phyloP scores from a whole-genome alignment of 495 filamentous ascomycete species.

The Podospora sp. region DNA sequence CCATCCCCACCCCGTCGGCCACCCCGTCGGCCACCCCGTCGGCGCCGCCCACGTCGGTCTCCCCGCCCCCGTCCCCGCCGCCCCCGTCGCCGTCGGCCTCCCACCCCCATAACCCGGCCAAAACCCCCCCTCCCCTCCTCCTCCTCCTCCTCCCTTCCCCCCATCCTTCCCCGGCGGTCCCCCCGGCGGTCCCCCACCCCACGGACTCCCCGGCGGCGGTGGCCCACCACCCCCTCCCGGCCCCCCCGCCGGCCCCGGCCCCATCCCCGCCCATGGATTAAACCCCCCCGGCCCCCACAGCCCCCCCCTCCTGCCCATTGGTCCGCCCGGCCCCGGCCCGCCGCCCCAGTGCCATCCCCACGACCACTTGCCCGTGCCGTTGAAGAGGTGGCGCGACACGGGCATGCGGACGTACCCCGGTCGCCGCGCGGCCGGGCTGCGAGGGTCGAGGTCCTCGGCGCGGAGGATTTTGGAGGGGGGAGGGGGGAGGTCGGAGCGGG shows the following conservation, averaged over 20 bases:
- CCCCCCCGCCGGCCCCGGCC: not conserved
- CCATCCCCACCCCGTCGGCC: not conserved
- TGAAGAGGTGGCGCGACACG: slow-evolving; percentile 31
- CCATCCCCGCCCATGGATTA: not conserved
- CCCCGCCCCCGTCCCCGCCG: not conserved
- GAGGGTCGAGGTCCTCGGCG: not conserved
- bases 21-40: not conserved
- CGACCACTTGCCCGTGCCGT: slow-evolving; percentile 30
- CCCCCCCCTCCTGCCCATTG: not conserved
- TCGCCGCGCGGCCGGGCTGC: not conserved
- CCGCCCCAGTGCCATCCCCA: slow-evolving; percentile 29
- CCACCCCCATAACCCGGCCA: not conserved
- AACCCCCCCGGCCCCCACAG: not conserved
- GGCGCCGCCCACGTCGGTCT: slow-evolving; percentile 1
- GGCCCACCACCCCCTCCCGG: no score
- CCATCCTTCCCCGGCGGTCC: not conserved
- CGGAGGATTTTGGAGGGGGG: not conserved
- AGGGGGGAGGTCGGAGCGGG: not conserved
- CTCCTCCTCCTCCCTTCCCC: not conserved
- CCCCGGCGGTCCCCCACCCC: slow-evolving; percentile 1
- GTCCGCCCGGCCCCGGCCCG: slow-evolving; percentile 16
- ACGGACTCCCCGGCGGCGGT: not conserved
- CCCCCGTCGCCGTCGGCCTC: not conserved
- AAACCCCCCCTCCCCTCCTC: not conserved
- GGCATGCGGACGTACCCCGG: slow-evolving; percentile 36